Conservation (phyloP, 2,329 filamentous ascomycete species). For the Diaporthe amygdali region DNA sequence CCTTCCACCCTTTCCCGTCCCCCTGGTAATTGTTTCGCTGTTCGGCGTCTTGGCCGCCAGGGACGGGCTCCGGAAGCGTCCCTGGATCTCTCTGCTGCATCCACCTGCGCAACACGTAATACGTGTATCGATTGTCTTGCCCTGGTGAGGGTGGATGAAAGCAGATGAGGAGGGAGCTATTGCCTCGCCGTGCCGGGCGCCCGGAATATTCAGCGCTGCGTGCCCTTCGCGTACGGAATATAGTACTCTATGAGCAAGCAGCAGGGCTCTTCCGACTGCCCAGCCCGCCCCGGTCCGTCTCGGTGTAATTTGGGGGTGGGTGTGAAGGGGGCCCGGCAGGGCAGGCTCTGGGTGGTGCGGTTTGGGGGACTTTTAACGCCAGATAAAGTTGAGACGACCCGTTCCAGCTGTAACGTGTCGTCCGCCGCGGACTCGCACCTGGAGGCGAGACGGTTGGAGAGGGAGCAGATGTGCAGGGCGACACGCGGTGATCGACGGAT, state of each 20-base stretch:
- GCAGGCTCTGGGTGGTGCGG: neutral
- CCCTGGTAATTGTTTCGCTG: neutral
- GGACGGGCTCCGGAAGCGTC: neutral
- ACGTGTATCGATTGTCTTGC: neutral
- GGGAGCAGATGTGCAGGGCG: neutral
- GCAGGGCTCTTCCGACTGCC: neutral
- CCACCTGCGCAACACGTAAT: neutral
- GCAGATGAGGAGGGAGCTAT: neutral
- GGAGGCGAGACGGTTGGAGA: too few species aligned
- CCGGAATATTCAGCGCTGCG: neutral
- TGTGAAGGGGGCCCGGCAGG: neutral
- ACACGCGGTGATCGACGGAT: slow-evolving; percentile 13
- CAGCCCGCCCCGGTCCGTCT: slow-evolving; percentile 8
- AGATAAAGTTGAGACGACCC: slow-evolving; percentile 12
- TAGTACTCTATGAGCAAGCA: neutral
- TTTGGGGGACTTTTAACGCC: slow-evolving; percentile 4
- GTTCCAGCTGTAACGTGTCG: slow-evolving; percentile 5
- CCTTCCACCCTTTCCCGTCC: neutral
- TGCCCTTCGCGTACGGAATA: neutral
- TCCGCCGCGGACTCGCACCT: neutral
- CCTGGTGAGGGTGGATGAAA: neutral
- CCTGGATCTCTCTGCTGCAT: neutral
- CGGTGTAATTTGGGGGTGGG: slow-evolving; percentile 1
- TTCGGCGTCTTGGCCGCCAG: slow-evolving; percentile 4
- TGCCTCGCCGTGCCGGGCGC: neutral